Evolutionary conservation across 2,329 filamentous ascomycete species (phyloP), one percentile per base, ranked within the genome.

Genomic region (Verticillium klebahnii): DNA sequence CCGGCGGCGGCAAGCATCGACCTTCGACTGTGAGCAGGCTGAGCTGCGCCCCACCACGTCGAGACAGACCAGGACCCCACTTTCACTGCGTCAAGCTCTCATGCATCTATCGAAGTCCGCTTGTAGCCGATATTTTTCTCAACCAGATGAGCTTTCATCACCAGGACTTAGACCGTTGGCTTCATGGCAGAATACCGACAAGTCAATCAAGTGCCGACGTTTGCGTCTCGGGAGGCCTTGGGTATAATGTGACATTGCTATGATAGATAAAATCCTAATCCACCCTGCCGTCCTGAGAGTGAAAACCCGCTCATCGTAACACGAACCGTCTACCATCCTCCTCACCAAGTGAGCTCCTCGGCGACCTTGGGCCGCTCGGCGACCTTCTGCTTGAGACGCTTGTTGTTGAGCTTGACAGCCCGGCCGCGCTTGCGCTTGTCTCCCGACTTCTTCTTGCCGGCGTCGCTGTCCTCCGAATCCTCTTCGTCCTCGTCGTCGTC

Each of bases 401-500:
- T 67, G 75, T 78, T 78, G 73, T 77, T 77, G 71, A 79, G 76
- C 73, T 80, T 82, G 67, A 78, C 74, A 50, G 75, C 80, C 32
- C 74, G 72, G 64, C 77, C 80, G 63, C 80, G 79, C 78, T 84
- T 83, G 69, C 82, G 76, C 76, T 84, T 85, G 58, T 82, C 83
- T 59, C 83, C 83, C 9, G 81, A 81, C 67, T 82, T 82, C 52
- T 82, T 82, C 40, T 83, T 80, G n/a, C 78, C 77, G 32, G 82
- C 81, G 7, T 78, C 78, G 37, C 85, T 84, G 7, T 82, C 82
- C 14, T 87, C 85, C 23, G 85, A 85, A 52, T 81, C 82, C 17
- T 83, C 83, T 11, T 81, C 80, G 55, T 82, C 81, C 2, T 85
- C 83, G 5, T 85, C 80, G 12, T 85, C 85, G 2, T 85, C 85